Evolutionary conservation across 2,329 filamentous ascomycete species (phyloP).

Genomic region (Lachnellula willkommii): DNA sequence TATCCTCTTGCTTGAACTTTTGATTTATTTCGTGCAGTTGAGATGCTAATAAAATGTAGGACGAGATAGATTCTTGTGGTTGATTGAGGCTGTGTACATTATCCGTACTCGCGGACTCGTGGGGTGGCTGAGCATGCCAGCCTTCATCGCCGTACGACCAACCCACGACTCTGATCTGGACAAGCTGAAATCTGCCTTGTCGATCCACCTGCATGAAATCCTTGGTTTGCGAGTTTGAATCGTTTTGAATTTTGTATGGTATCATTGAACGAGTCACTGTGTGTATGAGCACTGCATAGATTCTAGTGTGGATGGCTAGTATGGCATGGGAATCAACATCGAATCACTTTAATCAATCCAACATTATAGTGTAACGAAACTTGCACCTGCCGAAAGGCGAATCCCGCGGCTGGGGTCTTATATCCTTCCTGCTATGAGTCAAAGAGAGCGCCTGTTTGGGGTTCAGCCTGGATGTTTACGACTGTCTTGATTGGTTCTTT

Average conservation of each 20-base stretch:
- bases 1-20: background rate
- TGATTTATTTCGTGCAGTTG: background rate
- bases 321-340: background rate
- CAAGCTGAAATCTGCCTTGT: conserved; percentile 3
- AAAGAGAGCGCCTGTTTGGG: background rate
- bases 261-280: background rate
- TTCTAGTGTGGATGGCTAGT: background rate
- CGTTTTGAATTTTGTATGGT: background rate
- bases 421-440: background rate
- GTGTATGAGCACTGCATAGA: background rate
- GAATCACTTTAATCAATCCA: background rate
- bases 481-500: background rate
- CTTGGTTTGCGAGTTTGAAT: background rate
- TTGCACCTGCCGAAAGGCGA: background rate
- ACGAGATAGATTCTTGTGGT: conserved; percentile 8
- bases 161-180: background rate
- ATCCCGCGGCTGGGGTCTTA: background rate
- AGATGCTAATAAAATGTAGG: background rate
- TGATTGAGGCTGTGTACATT: background rate
- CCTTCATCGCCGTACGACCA: background rate
- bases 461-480: background rate
- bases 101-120: background rate
- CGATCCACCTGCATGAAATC: background rate
- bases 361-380: background rate
- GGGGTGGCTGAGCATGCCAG: background rate